phyloP scores from a whole-genome alignment of 2,329 filamentous ascomycete species.

The Coniochaeta sp. region DNA sequence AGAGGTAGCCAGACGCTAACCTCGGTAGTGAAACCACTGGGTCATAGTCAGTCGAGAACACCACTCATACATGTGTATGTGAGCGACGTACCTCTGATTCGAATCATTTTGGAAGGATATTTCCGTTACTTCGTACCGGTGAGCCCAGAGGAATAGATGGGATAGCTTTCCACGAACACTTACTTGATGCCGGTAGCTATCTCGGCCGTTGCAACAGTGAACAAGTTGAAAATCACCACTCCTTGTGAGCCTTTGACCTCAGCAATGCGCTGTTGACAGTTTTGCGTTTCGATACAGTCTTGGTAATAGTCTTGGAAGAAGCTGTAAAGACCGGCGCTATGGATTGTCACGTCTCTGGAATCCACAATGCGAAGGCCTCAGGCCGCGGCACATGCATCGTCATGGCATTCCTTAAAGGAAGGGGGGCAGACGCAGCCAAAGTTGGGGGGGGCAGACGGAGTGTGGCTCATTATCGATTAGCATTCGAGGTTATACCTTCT shows the following conservation, averaged over 20 bases:
- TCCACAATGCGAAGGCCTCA: too few species aligned
- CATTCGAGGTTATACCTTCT: too few species aligned
- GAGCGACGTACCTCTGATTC: not conserved
- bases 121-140: too few species aligned
- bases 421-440: too few species aligned
- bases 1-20: slow-evolving; percentile 2
- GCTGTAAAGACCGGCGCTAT: slow-evolving; percentile 49
- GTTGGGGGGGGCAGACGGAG: too few species aligned
- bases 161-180: not conserved
- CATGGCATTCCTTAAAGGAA: too few species aligned
- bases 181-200: not conserved
- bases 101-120: not conserved
- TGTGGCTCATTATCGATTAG: too few species aligned
- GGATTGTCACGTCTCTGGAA: slow-evolving; percentile 11
- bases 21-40: not conserved
- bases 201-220: not conserved
- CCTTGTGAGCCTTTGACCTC: not conserved
- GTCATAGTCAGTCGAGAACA: not conserved
- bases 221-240: not conserved
- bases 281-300: not conserved
- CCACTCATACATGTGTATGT: too few species aligned
- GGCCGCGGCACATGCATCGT: too few species aligned
- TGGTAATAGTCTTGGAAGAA: slow-evolving; percentile 49
- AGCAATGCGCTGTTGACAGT: not conserved
- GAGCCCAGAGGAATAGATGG: too few species aligned